Conservation (phyloP, 2,329 filamentous ascomycete genomes). For the Podosphaera leucotricha region DNA sequence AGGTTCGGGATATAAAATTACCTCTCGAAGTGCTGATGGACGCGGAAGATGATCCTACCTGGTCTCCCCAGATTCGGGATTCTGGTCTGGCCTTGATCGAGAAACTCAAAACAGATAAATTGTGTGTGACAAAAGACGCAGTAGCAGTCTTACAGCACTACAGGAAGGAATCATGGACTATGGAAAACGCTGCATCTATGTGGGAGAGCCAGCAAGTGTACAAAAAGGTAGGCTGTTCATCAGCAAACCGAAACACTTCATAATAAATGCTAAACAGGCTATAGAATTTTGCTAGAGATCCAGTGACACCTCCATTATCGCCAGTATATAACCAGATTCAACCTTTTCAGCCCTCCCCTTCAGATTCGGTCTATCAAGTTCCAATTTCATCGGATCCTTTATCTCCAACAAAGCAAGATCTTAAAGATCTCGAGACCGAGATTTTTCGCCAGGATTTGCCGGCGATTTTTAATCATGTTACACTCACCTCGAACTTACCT, state of each 20-base stretch:
- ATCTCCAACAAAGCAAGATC: slow-evolving; percentile 9
- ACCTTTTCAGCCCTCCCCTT: slow-evolving; percentile 10
- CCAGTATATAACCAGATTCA: slow-evolving; percentile 4
- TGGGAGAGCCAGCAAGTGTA: slow-evolving; percentile 7
- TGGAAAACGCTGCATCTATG: slow-evolving; percentile 8
- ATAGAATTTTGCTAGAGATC: slow-evolving; percentile 8
- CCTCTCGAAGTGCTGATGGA: slow-evolving; percentile 13
- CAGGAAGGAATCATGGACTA: slow-evolving; percentile 7
- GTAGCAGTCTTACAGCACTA: slow-evolving; percentile 7
- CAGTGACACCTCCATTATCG: slow-evolving; percentile 14
- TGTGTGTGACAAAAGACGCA: slow-evolving; percentile 10
- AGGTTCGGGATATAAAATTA: slow-evolving; percentile 10
- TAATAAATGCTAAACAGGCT: background rate
- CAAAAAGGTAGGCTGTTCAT: slow-evolving; percentile 7
- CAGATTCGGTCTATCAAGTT: slow-evolving; percentile 8
- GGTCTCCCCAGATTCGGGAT: slow-evolving; percentile 6
- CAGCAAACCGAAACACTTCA: background rate
- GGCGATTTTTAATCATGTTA: slow-evolving; percentile 5
- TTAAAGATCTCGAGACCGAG: slow-evolving; percentile 9
- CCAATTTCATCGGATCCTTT: slow-evolving; percentile 9
- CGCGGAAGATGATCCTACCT: slow-evolving; percentile 11
- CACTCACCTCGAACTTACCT: background rate
- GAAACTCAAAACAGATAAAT: slow-evolving; percentile 11
- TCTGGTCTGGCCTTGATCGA: slow-evolving; percentile 6
- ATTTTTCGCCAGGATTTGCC: slow-evolving; percentile 13